These are phyloP conservation scores for Dalbergia cultrata DNA, from an alignment of 306 rosid species.

Conservation along the genomic window DNA sequence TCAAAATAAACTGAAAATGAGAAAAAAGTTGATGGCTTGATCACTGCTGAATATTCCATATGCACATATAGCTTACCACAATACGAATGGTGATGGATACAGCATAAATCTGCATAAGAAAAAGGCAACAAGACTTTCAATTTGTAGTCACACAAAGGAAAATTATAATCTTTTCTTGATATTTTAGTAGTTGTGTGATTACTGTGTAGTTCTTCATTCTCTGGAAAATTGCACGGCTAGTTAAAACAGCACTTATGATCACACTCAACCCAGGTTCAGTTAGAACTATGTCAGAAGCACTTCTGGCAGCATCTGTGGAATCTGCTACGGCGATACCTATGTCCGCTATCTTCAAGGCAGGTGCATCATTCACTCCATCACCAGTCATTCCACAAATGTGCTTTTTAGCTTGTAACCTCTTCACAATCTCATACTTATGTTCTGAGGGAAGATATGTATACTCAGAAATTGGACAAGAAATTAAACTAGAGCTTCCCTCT, in stretches of 20 bases:
- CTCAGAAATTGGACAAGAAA: conserved; percentile 22
- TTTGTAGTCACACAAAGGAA: conserved; percentile 24
- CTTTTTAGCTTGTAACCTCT: conserved; percentile 71
- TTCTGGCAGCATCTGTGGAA: conserved; percentile 76
- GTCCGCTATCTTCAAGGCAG: conserved; percentile 82
- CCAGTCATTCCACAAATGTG: conserved; percentile 91
- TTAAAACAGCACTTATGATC: conserved; percentile 80
- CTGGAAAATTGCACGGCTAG: conserved; percentile 82
- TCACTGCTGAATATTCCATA: conserved; percentile 26
- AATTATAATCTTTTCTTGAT: conserved; percentile 1
- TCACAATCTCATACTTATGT: conserved; percentile 84
- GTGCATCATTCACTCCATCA: conserved; percentile 87
- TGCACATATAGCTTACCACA: conserved; percentile 60
- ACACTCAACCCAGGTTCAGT: conserved; percentile 88
- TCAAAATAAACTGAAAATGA: conserved; percentile 12
- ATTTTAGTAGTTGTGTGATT: conserved; percentile 32
- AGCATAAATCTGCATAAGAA: conserved; percentile 71
- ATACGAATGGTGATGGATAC: conserved; percentile 85
- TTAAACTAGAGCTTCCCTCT: not conserved
- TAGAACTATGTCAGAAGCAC: conserved; percentile 84
- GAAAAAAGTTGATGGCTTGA: conserved; percentile 34
- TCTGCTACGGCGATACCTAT: conserved; percentile 87
- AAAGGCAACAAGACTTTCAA: conserved; percentile 9
- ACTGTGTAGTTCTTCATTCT: conserved; percentile 87
- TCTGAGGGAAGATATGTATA: conserved; percentile 46